phyloP scores from a whole-genome alignment of 805 yeast species.

The Saccharomyces cerevisiae region DNA sequence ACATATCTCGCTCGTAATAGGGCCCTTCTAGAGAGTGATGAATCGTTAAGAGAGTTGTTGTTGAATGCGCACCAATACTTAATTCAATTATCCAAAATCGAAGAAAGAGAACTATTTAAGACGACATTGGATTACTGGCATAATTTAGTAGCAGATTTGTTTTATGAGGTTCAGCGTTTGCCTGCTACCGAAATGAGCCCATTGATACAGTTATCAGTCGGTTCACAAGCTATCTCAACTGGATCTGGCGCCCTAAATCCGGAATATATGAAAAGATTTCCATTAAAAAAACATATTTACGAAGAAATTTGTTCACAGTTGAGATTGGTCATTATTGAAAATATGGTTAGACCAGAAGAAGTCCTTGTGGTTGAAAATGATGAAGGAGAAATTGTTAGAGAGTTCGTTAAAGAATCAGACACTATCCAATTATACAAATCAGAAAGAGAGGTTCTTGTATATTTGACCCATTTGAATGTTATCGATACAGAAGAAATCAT shows the following conservation, averaged over 20 bases:
- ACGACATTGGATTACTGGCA: constrained; percentile 95
- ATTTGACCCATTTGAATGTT: constrained; percentile 90
- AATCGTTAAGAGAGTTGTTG: constrained; percentile 48
- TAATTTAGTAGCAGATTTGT: constrained; percentile 71
- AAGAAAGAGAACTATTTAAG: constrained; percentile 92
- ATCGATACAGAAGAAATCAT: constrained; percentile 88
- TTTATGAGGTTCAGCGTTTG: constrained; percentile 74
- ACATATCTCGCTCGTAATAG: constrained; percentile 76
- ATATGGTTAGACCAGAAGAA: constrained; percentile 98
- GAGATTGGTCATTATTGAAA: constrained; percentile 89
- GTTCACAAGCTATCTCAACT: constrained; percentile 30
- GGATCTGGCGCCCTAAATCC: constrained; percentile 85
- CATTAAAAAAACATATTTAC: constrained; percentile 81
- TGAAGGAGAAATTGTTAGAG: constrained; percentile 98
- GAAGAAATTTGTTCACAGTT: constrained; percentile 69
- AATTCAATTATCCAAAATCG: constrained; percentile 77
- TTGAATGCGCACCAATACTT: constrained; percentile 71
- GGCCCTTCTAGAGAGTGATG: constrained; percentile 49
- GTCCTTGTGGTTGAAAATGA: constrained; percentile 94
- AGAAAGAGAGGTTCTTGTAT: constrained; percentile 91
- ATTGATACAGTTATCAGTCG: constrained; percentile 56
- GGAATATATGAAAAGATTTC: constrained; percentile 61
- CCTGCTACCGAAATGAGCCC: constrained; percentile 70
- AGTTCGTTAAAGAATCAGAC: constrained; percentile 92
- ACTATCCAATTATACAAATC: constrained; percentile 92